A percentile compares a stretch with the other conserved stretches of the same genome.
Conservation (phyloP, 108 stramenopile species). For the Poteriospumella lacustris region DNA sequence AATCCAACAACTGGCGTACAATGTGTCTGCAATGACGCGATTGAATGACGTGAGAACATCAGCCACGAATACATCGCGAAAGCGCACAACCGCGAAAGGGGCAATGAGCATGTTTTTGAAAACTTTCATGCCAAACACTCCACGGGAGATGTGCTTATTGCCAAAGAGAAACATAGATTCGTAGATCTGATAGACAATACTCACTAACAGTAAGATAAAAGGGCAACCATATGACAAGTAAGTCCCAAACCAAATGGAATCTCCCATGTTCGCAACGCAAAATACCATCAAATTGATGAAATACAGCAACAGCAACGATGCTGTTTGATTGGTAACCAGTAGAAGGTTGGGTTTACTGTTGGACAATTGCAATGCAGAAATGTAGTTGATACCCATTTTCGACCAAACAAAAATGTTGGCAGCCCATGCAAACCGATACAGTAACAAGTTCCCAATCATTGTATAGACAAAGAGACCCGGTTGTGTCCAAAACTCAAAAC, state of each 20-base stretch:
- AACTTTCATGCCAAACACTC: background rate
- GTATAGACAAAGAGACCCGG: background rate
- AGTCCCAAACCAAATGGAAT: background rate
- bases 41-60: slow-evolving; percentile 67
- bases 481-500: background rate
- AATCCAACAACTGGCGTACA: slow-evolving; percentile 76
- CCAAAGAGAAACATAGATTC: background rate
- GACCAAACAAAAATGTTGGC: background rate
- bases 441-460: background rate
- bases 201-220: background rate
- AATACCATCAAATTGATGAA: background rate
- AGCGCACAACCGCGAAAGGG: slow-evolving; percentile 68
- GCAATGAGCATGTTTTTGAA: slow-evolving; percentile 45
- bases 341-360: background rate
- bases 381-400: background rate
- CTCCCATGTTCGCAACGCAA: background rate
- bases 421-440: background rate
- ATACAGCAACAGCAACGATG: background rate
- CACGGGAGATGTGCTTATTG: background rate
- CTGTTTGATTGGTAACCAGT: background rate
- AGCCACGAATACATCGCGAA: slow-evolving; percentile 71
- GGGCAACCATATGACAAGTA: background rate
- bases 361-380: background rate
- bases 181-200: background rate
- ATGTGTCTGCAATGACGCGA: slow-evolving; percentile 80